Evolutionary conservation across 495 filamentous ascomycete genomes (phyloP).

Genomic region (Hypoxylon fuscum): DNA sequence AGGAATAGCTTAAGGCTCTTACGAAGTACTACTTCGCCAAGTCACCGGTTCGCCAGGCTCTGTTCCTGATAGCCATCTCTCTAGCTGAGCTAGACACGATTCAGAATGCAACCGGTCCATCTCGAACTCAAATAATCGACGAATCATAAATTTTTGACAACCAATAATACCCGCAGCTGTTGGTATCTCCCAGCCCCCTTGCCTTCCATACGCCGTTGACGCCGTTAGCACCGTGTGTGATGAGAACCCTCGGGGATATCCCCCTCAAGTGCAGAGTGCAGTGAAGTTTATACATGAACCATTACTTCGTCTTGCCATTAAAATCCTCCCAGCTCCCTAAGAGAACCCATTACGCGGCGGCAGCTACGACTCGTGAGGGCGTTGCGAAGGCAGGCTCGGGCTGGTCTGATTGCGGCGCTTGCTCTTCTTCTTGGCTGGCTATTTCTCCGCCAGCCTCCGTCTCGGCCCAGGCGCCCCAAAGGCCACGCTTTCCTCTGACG

Average conservation of each 20-base stretch:
- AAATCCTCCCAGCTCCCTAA: conserved; percentile 14
- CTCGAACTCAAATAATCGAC: conserved; percentile 14
- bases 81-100: conserved; percentile 16
- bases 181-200: conserved; percentile 44
- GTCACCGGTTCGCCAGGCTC: too few species aligned
- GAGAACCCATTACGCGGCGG: conserved; percentile 36
- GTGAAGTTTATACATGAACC: conserved; percentile 48
- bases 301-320: conserved; percentile 33
- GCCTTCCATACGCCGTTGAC: conserved; percentile 39
- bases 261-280: conserved; percentile 42
- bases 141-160: conserved; percentile 39
- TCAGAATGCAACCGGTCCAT: conserved; percentile 22
- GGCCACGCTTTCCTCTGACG: conserved; percentile 84
- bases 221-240: conserved; percentile 39
- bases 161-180: conserved; percentile 42
- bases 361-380: conserved; percentile 46
- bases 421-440: conserved; percentile 51
- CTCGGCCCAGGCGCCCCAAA: conserved; percentile 98
- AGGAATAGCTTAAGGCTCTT: conserved; percentile 1
- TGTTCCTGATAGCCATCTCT: too few species aligned
- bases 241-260: conserved; percentile 36
- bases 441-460: conserved; percentile 72
- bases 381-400: conserved; percentile 46
- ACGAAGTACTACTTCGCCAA: conserved; percentile 22
- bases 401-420: conserved; percentile 44